These are phyloP conservation scores for Chlamydomonas applanata DNA, from an alignment of 139 green algal genomes.

Conservation along the genomic window DNA sequence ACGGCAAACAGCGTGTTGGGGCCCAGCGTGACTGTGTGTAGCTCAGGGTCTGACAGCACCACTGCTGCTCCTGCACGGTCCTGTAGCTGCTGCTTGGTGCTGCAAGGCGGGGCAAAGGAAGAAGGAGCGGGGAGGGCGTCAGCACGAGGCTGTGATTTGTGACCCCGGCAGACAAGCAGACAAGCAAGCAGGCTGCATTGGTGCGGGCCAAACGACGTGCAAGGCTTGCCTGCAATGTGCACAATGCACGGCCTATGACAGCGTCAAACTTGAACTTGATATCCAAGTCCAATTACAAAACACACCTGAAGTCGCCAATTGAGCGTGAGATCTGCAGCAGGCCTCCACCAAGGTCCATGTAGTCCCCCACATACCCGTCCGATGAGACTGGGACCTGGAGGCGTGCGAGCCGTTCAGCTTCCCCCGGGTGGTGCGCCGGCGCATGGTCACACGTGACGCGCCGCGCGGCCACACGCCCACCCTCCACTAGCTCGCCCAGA, in stretches of 20 bases:
- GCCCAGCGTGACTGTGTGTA: conserved; percentile 14
- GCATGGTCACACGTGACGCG: conserved; percentile 13
- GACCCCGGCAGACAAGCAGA: background rate
- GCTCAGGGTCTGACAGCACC: conserved; percentile 18
- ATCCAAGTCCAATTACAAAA: no score
- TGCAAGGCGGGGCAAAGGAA: background rate
- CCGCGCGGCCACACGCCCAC: background rate
- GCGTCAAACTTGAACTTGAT: no score
- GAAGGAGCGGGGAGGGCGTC: background rate
- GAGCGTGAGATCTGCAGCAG: conserved; percentile 28
- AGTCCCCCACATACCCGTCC: conserved; percentile 16
- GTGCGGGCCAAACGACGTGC: no score
- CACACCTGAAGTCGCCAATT: conserved; percentile 26
- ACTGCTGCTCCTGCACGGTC: background rate
- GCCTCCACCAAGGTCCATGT: background rate
- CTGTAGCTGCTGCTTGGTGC: conserved; percentile 1
- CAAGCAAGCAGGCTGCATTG: no score
- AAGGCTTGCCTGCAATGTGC: no score
- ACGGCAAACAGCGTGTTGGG: conserved; percentile 14
- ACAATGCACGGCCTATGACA: no score
- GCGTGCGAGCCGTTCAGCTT: background rate
- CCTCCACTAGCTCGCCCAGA: conserved; percentile 16
- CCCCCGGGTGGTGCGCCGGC: background rate
- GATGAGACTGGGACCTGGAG: conserved; percentile 2
- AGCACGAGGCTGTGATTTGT: background rate